Base-by-base conservation (phyloP, 1,284 basidiomycete species). In the Trichosporon sp. region DNA sequence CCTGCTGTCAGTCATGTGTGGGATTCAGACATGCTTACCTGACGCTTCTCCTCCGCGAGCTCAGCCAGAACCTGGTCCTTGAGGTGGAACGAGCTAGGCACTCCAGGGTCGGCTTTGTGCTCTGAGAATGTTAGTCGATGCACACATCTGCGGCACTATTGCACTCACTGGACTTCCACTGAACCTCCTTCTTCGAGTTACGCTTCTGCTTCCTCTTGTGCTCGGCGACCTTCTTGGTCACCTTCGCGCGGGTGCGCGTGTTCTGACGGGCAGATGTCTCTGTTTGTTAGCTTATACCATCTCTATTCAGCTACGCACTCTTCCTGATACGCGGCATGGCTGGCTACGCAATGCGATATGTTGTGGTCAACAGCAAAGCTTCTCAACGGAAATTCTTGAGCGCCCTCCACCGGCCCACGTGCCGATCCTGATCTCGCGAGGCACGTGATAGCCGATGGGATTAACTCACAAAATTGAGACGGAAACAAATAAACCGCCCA, bases 31-130 rank as follows among this genome's bases (percentile, higher is more conserved):
- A 11, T 13, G 29, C 56, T 60, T 29, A 53, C 64, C 72, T 86
- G 82, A 76, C 90, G 86, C 72, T 92, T 88, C 79, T 92, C 87
- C 74, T 92, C 91, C 58, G 89, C 90, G 53, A 95, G 87, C 80
- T 99, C 96, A 15, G 93, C 93, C 53, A 99, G 86, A 69, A 99
- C 90, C 83, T 96, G 90, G 80, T 98, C 96, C 86, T 98, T 99
- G 88, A 91, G 97, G 3, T 95, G 96, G 85, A 95, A 97, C 72
- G 89, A 90, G 84, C 92, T 97, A n/a, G 96, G 96, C 71, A 99
- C 96, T 62, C 97, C 97, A 29, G 92, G 93, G 80, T 99, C 96
- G 81, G 90, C 87, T 87, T 93, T 83, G 86, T 89, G 81, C 87
- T 89, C 86, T 92, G 87, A 51, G 87, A 15, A 23, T 32, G 62